Base-by-base conservation (phyloP, 2,329 filamentous ascomycete genomes). In the Phaeosphaeria sp. region DNA sequence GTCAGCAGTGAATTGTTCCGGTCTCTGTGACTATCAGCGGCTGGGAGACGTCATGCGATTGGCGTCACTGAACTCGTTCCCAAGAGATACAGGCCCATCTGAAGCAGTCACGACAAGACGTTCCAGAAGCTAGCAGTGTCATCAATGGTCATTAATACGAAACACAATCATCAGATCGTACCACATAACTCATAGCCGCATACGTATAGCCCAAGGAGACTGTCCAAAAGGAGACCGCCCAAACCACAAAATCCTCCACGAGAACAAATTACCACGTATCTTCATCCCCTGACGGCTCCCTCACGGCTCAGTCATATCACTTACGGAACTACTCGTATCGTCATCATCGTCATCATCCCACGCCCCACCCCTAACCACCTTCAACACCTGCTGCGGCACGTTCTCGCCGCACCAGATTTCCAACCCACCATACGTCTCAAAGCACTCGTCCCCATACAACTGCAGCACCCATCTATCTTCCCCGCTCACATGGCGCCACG, bases 371-470 rank as follows among this genome's bases (percentile, higher is more conserved):
- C 69, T 57, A 8, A 69, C 51, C 20, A 53, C 58, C 55, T 60
- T 75, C 64, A 55, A 74, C 70, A 63, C 70, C 53, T 54, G 69
- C 60, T 45, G 66, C 57, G 51, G 77, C 45, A 74, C 66, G 6
- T 54, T 56, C n/a, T 66, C 58, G 15, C 53, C 49, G 53, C 54
- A 52, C 68, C 70, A 74, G 15, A 74, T 50, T 40, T 70, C 63
- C 43, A 75, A 40, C 11, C 64, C 57, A 1, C 72, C 72, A 63
- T 61, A 74, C 33, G 27, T 15, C 56, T 71, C 67, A 44, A 74
- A 63, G 21, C 67, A 72, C 56, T 73, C 71, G 6, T 72, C 71
- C 1, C 59, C 64, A 44, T 75, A 74, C 57, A 74, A 48, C 39
- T 66, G 57, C 52, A 75, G n/a, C 22, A 66, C 60, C 69, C 72